A percentile compares a stretch with the other conserved stretches of the same genome.
phyloP scores from a whole-genome alignment of 2,329 filamentous ascomycete genomes.

The Paecilomyces dactylethromorphus region DNA sequence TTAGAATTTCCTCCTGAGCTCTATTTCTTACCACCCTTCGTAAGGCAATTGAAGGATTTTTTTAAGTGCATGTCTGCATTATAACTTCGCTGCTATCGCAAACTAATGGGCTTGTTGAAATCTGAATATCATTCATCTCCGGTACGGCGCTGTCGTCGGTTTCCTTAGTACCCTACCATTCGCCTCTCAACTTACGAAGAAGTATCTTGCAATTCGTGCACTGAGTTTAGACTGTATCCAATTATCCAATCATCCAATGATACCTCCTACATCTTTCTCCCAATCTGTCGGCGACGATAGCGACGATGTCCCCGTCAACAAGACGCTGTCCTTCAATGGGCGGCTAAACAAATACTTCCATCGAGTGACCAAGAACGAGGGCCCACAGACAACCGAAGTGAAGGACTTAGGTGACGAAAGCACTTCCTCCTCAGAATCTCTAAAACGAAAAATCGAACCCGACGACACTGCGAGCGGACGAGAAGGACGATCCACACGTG shows the following conservation, averaged over 20 bases:
- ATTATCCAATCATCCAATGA: not conserved
- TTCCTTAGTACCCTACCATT: too few relatives aligned
- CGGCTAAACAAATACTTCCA: slow-evolving; percentile 28
- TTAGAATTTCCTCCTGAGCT: too few relatives aligned
- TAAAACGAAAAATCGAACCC: slow-evolving; percentile 9
- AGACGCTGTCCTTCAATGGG: slow-evolving; percentile 29
- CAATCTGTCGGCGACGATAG: not conserved
- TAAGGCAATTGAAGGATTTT: not conserved
- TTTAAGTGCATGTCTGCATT: too few relatives aligned
- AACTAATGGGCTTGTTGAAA: not conserved
- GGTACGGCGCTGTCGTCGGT: too few relatives aligned
- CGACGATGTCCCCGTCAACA: slow-evolving; percentile 26
- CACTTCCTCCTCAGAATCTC: not conserved
- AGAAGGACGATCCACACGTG: not conserved
- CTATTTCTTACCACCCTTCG: not conserved
- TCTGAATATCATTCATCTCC: not conserved
- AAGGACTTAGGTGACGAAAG: not conserved
- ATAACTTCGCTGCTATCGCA: not conserved
- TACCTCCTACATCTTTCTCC: not conserved
- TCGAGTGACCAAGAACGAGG: slow-evolving; percentile 4
- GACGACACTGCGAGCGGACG: not conserved
- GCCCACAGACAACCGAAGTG: not conserved
- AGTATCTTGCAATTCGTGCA: too few relatives aligned
- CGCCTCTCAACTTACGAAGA: too few relatives aligned
- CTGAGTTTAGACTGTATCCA: not conserved